phyloP scores from a whole-genome alignment of 331 rosid species.

The Dryas integrifolia region DNA sequence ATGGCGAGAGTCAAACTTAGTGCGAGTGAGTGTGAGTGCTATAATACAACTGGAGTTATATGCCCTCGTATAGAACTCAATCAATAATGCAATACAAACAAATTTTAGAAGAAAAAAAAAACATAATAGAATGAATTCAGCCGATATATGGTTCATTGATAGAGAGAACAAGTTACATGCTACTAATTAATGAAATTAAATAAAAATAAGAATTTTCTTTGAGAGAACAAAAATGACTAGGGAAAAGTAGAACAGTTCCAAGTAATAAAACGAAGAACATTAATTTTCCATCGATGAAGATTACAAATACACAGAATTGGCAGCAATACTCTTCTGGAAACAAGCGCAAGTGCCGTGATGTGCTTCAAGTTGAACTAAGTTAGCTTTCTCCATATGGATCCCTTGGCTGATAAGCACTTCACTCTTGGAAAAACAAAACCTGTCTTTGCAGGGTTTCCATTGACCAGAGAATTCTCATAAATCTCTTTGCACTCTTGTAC shows the following conservation, averaged over 20 bases:
- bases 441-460: constrained; percentile 68
- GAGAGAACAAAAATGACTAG: too few relatives aligned
- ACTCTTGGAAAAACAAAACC: constrained; percentile 81
- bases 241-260: not conserved
- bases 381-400: constrained; percentile 76
- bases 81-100: too few relatives aligned
- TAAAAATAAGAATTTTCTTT: too few relatives aligned
- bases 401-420: constrained; percentile 71
- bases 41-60: too few relatives aligned
- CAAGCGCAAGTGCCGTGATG: not conserved
- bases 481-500: constrained; percentile 98
- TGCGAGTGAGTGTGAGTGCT: too few relatives aligned
- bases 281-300: not conserved
- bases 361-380: constrained; percentile 34
- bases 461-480: constrained; percentile 77
- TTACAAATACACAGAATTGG: not conserved
- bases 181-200: too few relatives aligned
- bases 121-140: too few relatives aligned
- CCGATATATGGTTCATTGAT: too few relatives aligned
- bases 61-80: too few relatives aligned
- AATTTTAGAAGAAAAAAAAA: too few relatives aligned
- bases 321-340: not conserved
- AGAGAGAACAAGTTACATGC: too few relatives aligned
- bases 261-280: not conserved
- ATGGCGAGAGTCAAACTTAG: too few relatives aligned